Evolutionary conservation across 2,329 filamentous ascomycete genomes (phyloP).

Genomic region (Epicoccum nigrum): DNA sequence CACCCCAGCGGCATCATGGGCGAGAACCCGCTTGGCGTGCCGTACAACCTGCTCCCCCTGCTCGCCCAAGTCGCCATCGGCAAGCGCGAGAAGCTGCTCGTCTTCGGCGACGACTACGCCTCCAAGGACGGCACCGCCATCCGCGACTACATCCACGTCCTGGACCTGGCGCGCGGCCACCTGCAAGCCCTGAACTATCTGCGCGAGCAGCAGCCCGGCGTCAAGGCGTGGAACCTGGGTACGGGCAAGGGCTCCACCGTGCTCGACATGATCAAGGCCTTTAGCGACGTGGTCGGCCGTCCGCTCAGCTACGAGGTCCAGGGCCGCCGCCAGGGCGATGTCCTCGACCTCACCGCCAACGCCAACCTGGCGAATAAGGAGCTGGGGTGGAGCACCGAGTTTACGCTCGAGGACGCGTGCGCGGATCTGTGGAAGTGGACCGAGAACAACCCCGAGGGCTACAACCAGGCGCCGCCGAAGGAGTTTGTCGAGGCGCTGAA

Average conservation of each 20-base stretch:
- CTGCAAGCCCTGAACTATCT: conserved; percentile 90
- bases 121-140: conserved; percentile 93
- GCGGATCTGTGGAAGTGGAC: conserved; percentile 97
- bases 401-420: conserved; percentile 90
- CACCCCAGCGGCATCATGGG: conserved; percentile 98
- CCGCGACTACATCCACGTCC: conserved; percentile 96
- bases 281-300: conserved; percentile 83
- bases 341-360: conserved; percentile 93
- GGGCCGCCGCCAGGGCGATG: conserved; percentile 82
- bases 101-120: conserved; percentile 93
- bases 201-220: conserved; percentile 80
- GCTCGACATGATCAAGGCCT: conserved; percentile 96
- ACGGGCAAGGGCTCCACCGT: conserved; percentile 95
- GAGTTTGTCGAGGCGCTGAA: conserved; percentile 69
- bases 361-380: conserved; percentile 85
- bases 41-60: conserved; percentile 93
- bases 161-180: conserved; percentile 86
- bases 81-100: conserved; percentile 89
- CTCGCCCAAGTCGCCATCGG: conserved; percentile 96
- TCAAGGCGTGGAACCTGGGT: conserved; percentile 95
- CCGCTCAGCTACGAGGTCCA: conserved; percentile 87
- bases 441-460: conserved; percentile 93
- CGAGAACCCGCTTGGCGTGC: conserved; percentile 93
- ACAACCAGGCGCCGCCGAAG: conserved; percentile 87
- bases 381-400: conserved; percentile 88